Evolutionary conservation across 768 basidiomycete genomes (phyloP).

Genomic region (Cystofilobasidium capitatum): DNA sequence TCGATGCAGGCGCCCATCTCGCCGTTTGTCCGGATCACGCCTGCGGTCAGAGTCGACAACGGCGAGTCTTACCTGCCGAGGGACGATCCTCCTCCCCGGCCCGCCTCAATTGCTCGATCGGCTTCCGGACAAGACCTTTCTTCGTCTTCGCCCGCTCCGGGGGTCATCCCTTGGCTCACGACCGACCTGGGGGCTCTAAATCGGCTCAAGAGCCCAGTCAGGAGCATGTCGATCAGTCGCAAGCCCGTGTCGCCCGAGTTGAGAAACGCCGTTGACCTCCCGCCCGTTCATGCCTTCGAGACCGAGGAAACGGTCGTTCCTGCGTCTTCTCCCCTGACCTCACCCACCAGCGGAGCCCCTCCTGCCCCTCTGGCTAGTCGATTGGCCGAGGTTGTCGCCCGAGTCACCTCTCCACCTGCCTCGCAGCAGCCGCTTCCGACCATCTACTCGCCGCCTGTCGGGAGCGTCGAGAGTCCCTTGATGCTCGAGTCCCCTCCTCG

Average conservation of each 20-base stretch:
- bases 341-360: no score
- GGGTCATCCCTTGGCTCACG: not conserved
- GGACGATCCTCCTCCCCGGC: not conserved
- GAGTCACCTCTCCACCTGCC: not conserved
- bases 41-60: not conserved
- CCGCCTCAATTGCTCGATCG: not conserved
- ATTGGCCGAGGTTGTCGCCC: not conserved
- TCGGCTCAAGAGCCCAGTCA: not conserved
- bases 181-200: not conserved
- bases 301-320: not conserved
- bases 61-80: not conserved
- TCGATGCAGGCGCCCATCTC: not conserved
- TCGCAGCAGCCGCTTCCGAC: not conserved
- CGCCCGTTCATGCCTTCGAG: not conserved
- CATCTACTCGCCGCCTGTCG: not conserved
- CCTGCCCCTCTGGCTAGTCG: not conserved
- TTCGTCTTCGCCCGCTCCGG: not conserved
- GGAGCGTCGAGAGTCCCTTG: no score
- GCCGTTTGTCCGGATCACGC: not conserved
- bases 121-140: no score
- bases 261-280: not conserved
- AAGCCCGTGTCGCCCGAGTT: slow-evolving; percentile 5
- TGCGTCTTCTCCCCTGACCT: not conserved
- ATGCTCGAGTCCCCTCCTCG: not conserved
- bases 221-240: slow-evolving; percentile 1